Evolutionary conservation across 371 early-diverging fungal genomes (phyloP).

Genomic region (Nosema muscidifuracis): DNA sequence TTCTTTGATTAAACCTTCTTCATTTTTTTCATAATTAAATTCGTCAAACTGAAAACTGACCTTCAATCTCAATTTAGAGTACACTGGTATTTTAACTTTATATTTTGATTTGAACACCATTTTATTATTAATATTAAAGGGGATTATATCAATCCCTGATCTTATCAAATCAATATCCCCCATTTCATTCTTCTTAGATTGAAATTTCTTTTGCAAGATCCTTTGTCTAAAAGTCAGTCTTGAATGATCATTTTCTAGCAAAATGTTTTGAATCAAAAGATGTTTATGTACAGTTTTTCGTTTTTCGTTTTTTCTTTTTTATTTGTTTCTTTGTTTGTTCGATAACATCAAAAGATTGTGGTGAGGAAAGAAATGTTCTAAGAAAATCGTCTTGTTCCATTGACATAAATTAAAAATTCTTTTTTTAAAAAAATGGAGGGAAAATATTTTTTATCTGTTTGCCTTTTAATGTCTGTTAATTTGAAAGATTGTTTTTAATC

Average conservation of each 20-base stretch:
- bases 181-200: neutral
- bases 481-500: too few species aligned
- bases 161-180: neutral
- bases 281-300: neutral
- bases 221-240: slow-evolving; percentile 4
- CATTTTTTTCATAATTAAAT: neutral
- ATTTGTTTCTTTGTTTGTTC: neutral
- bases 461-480: too few species aligned
- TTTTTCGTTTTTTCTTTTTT: neutral
- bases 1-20: neutral
- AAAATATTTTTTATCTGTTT: slow-evolving; percentile 1
- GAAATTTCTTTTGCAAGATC: neutral
- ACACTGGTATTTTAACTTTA: neutral
- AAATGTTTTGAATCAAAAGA: neutral
- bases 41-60: too few species aligned
- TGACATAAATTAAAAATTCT: too few species aligned
- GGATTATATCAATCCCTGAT: neutral
- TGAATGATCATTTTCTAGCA: neutral
- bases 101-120: neutral
- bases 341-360: neutral
- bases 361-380: slow-evolving; percentile 6
- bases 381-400: too few species aligned
- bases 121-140: neutral
- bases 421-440: slow-evolving; percentile 6
- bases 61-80: neutral